Base-by-base conservation (phyloP, 225 moss, liverwort and hornwort genomes). In the Physcomitrium patens region DNA sequence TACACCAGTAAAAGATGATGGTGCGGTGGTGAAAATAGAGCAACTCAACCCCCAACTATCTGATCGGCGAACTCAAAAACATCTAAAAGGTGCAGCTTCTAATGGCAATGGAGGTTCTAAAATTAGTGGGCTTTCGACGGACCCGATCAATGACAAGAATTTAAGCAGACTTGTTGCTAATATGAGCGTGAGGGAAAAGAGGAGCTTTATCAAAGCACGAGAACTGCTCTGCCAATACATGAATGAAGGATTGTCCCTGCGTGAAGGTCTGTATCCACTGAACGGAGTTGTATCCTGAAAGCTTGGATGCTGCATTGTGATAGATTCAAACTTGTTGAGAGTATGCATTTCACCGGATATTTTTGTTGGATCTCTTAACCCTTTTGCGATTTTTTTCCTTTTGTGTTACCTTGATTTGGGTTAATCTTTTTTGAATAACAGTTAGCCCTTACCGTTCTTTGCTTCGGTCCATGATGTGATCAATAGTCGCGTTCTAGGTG, bases 161-260 rank as follows among this genome's bases (percentile, higher is more conserved):
- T 56, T 88, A 69, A 52, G 63, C 72, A 76, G 68, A 59, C 80
- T 88, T 67, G 73, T 83, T 17, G 67, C 82, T 78, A 81, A 65
- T 51, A 73, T 86, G 60, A 86, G 79, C 22, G 26, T 70, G 49
- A 89, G 82, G 73, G 78, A 77, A 55, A 87, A 71, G 70, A 88
- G 51, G 42, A 88, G 64, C 61, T 72, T 90, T 41, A 65, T 84
- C 2, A 85, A 74, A 70, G 93, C 96, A 53, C 87, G 80, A 72
- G 84, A 82, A 57, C 61, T 90, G 67, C 81, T 96, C 46, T 87
- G 84, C 79, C 93, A 80, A 74, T 92, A 86, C 69, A 83, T 93
- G 79, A 92, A 86, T 56, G 70, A 79, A 69, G 83, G 76, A 55
- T 78, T 88, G 43, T 80, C 78, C 8, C 60, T 56, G 46, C 75